These are phyloP conservation scores for Pseudozyma sp. DNA, from an alignment of 1,284 basidiomycete species.

Conservation along the genomic window DNA sequence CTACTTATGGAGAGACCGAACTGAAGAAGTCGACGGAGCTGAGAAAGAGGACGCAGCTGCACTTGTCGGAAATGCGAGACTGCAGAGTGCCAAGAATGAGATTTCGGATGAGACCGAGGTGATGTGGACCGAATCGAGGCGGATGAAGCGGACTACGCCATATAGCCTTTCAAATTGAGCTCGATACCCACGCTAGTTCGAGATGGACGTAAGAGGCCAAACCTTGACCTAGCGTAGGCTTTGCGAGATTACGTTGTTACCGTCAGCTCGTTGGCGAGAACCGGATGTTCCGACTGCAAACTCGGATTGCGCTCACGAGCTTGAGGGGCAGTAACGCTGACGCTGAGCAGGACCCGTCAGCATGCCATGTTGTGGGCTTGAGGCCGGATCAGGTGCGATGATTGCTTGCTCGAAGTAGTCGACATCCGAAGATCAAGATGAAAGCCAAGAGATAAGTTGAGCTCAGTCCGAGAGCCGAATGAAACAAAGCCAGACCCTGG, in stretches of 20 bases:
- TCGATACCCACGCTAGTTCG: conserved; percentile 4
- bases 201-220: neutral
- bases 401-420: neutral
- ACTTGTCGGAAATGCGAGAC: neutral
- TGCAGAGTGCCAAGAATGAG: conserved; percentile 1
- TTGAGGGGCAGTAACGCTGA: neutral
- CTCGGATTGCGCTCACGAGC: neutral
- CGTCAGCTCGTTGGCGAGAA: neutral
- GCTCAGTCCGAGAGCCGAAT: conserved; percentile 8
- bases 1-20: neutral
- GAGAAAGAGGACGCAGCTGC: conserved; percentile 1
- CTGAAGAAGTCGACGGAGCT: neutral
- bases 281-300: conserved; percentile 3
- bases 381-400: neutral
- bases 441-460: conserved; percentile 4
- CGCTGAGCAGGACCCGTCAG: neutral
- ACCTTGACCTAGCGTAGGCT: conserved; percentile 1
- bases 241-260: neutral
- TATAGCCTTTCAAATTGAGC: conserved; percentile 1
- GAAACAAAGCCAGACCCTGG: neutral
- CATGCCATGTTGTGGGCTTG: neutral
- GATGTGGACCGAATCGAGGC: neutral
- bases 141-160: conserved; percentile 16
- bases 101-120: conserved; percentile 14
- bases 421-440: conserved; percentile 7